Evolutionary conservation across 2,329 filamentous ascomycete species (phyloP), one percentile per base, ranked within the genome.

Genomic region (Penicillium brevicompactum): DNA sequence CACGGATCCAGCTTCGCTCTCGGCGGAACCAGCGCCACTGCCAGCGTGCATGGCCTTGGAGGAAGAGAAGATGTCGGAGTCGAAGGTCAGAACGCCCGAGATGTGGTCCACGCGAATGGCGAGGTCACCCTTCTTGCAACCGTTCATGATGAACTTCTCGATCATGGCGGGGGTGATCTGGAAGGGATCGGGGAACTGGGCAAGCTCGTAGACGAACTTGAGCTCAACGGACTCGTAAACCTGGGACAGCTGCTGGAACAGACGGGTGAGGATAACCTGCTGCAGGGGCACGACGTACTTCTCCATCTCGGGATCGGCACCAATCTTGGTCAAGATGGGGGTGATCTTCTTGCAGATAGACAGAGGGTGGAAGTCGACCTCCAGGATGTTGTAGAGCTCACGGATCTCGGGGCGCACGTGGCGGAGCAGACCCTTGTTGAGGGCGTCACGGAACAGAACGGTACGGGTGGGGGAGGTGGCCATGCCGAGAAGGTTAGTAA

Each of bases 81-180:
- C 94, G 68, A 99, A 99, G 74, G 92, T 97, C 57, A 99, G 85
- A 47, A 97, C 90, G 57, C 94, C 92, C 51, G 92, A 93, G 59
- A 92, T 92, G 73, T 99, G 94, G 72, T 97, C 91, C 77, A 97
- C 91, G 59, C 94, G 92, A 67, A 99, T 95, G 51, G 94, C 90
- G 44, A 99, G 84, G 68, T 99, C 94, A 54, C 94, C 94, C 85
- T 99, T 99, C 87, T 99, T 99, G 85, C 96, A 97, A 61, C 94
- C 94, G 77, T 99, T 99, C 94, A 99, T 99, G 83, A 99, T 97
- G 83, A 99, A 99, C 81, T 97, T 99, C 82, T 99, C 94, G 64
- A 99, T 95, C 59, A 91, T 96, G 63, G 88, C 87, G 51, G 90
- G 87, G 61, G 85, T 89, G 64, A 97, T 92, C 78, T 97, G 89